Percentiles rank a stretch among this genome's conserved stretches.
Evolutionary conservation across 2,329 filamentous ascomycete genomes (phyloP).

Genomic region (Huntiella omanensis): DNA sequence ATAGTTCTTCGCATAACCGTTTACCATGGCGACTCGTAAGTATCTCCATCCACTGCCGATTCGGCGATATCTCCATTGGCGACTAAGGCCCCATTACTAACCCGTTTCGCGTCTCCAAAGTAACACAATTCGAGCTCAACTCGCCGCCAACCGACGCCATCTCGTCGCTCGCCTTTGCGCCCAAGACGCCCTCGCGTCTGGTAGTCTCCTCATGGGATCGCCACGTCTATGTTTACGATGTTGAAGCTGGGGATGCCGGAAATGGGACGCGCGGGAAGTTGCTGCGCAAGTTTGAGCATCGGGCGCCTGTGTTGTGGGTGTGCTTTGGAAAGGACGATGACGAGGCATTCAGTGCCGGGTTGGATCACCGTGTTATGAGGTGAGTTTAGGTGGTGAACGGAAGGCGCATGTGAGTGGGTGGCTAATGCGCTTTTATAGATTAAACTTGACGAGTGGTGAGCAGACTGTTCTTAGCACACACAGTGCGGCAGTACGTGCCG

Average conservation of each 20-base stretch:
- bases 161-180: conserved; percentile 72
- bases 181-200: conserved; percentile 51
- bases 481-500: conserved; percentile 56
- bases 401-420: not conserved
- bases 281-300: conserved; percentile 57
- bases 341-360: conserved; percentile 68
- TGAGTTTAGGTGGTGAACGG: conserved; percentile 20
- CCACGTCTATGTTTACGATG: conserved; percentile 77
- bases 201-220: conserved; percentile 94
- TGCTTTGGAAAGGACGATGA: conserved; percentile 73
- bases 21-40: too few relatives aligned
- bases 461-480: conserved; percentile 65
- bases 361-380: conserved; percentile 75
- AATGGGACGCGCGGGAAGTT: conserved; percentile 42
- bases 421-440: conserved; percentile 16
- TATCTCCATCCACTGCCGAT: too few relatives aligned
- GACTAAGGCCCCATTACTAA: not conserved
- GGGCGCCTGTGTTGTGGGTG: conserved; percentile 73
- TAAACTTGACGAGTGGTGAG: conserved; percentile 54
- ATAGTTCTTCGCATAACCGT: too few relatives aligned
- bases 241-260: conserved; percentile 21
- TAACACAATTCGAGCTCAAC: conserved; percentile 64
- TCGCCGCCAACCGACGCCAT: conserved; percentile 74
- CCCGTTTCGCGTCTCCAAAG: conserved; percentile 18
- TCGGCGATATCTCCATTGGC: too few relatives aligned